Evolutionary conservation across 208 protist genomes (phyloP), one percentile per base, ranked within the genome.

Genomic region (Naegleria lovaniensis): DNA sequence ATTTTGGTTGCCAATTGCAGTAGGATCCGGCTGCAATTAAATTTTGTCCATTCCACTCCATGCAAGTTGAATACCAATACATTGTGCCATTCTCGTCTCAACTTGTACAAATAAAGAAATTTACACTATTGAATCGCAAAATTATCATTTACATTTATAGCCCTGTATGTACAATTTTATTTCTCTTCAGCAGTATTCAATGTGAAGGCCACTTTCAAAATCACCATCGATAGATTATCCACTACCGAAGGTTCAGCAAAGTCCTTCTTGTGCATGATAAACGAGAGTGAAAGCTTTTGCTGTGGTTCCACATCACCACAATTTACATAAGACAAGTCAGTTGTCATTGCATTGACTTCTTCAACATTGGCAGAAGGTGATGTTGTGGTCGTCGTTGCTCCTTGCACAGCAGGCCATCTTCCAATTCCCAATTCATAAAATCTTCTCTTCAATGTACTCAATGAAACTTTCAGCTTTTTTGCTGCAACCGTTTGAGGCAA

Each of bases 321-420:
- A 36, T 79, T 33, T 9, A 79, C 67, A 79, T 79, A 79, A 0
- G 43, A 48, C 43, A 48, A 48, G 4, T 75, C 58, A 16, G 1
- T 48, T n/a, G n/a, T n/a, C n/a, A n/a, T n/a, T n/a, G n/a, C n/a
- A n/a, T 19, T 58, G 51, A 19, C 51, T 58, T 58, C 51, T 58
- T 58, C 58, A 75, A 25, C n/a, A 5, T 75, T 75, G 4, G 58
- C 15, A 25, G 6, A 29, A 75, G 6, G 5, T 29, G 4, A 9
- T 29, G 22, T 9, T 75, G 5, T 25, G 5, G 15, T 29, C n/a
- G 6, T 29, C 5, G 6, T 5, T n/a, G 58, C 22, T 29, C 19
- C 25, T 75, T 75, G 58, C 58, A 79, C n/a, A 36, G 67, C 19
- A 36, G 85, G 85, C 85, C 85, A 88, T 88, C 33, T 88, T n/a